A percentile compares a stretch with the other conserved stretches of the same genome.
These are phyloP conservation scores for Dendrobium huoshanense DNA, from an alignment of 106 monocot genomes.

Conservation along the genomic window DNA sequence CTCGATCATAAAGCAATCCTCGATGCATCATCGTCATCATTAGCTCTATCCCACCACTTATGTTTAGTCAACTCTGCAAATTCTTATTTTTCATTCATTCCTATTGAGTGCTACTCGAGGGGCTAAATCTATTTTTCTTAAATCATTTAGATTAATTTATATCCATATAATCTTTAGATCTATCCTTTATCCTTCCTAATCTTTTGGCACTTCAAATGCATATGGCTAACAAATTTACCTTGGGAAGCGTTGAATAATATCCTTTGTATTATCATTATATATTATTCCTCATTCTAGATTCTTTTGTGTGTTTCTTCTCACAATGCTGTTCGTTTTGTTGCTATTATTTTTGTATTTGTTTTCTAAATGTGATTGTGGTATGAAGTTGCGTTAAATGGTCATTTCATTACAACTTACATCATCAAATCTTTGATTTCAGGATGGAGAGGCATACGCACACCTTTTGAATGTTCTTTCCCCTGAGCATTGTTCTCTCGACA, in stretches of 20 bases:
- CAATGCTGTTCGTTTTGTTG: background rate
- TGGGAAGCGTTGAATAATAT: background rate
- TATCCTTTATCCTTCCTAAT: background rate
- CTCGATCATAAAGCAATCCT: background rate
- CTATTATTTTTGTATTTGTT: background rate
- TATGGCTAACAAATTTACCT: background rate
- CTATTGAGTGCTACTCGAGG: background rate
- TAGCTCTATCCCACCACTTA: background rate
- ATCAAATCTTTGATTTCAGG: conserved; percentile 19
- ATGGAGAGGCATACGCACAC: conserved; percentile 48
- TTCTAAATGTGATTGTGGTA: background rate
- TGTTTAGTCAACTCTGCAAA: background rate
- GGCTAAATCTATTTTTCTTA: background rate
- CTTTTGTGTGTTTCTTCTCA: background rate
- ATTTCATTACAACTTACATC: background rate
- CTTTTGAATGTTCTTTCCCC: conserved; percentile 51
- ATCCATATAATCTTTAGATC: background rate
- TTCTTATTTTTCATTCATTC: background rate
- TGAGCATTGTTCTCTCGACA: conserved; percentile 28
- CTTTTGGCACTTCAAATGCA: background rate
- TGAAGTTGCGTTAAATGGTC: background rate
- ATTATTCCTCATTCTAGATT: background rate
- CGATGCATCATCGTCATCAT: background rate
- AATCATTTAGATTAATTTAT: background rate
- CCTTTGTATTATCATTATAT: background rate